Evolutionary conservation across 257 asterid species (phyloP).

Genomic region (Przewalskia tangutica): DNA sequence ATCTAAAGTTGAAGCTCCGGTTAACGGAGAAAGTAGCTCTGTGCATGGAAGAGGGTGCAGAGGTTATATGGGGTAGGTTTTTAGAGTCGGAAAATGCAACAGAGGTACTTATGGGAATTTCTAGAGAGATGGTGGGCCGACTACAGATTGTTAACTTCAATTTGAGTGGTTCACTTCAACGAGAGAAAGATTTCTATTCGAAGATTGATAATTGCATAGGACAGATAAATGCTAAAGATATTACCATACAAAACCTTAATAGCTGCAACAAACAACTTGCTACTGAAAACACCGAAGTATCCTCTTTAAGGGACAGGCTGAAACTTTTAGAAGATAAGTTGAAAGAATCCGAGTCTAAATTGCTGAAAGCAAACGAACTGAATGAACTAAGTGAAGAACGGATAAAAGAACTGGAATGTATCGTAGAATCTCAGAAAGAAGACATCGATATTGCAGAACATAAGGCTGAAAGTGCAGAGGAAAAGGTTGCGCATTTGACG

Average conservation of each 20-base stretch:
- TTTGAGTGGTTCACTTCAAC: constrained; percentile 20
- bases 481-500: constrained; percentile 38
- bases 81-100: constrained; percentile 73
- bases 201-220: constrained; percentile 33
- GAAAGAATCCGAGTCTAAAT: constrained; percentile 17
- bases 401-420: constrained; percentile 31
- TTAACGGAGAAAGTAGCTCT: constrained; percentile 65
- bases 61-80: constrained; percentile 76
- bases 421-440: constrained; percentile 31
- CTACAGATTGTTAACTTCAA: constrained; percentile 27
- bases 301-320: constrained; percentile 35
- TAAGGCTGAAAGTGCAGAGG: constrained; percentile 29
- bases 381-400: constrained; percentile 19
- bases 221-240: constrained; percentile 38
- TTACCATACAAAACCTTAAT: constrained; percentile 32
- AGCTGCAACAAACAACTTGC: constrained; percentile 22
- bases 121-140: constrained; percentile 56
- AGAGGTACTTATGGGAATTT: constrained; percentile 66
- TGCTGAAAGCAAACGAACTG: constrained; percentile 17
- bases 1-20: constrained; percentile 43
- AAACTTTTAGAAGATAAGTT: constrained; percentile 41
- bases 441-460: constrained; percentile 17
- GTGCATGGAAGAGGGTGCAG: constrained; percentile 90
- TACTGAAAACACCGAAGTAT: constrained; percentile 39
- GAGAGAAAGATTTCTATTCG: constrained; percentile 32